Conservation (phyloP, 331 rosid species). For the Saraca asoca region DNA sequence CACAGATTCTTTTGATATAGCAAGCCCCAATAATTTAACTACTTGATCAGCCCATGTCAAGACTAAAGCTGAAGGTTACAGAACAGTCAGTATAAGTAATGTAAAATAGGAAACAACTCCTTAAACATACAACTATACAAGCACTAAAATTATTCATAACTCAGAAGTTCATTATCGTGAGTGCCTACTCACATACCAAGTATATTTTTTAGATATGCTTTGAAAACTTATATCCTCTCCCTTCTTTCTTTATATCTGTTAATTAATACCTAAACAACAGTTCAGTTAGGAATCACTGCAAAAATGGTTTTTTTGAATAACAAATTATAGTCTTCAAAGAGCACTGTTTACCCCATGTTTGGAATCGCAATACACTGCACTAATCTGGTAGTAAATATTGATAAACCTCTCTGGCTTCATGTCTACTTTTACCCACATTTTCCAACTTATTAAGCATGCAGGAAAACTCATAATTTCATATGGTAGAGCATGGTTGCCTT, state of each 20-base stretch:
- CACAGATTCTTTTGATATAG: neutral
- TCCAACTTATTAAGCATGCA: too few species aligned
- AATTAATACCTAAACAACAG: too few species aligned
- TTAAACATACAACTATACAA: constrained; percentile 14
- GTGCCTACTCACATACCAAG: neutral
- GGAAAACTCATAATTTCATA: neutral
- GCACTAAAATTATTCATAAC: constrained; percentile 19
- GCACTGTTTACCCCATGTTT: neutral
- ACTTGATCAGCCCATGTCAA: neutral
- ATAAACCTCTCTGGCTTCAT: constrained; percentile 22
- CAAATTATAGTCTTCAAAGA: constrained; percentile 9
- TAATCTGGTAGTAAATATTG: neutral
- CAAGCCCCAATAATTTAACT: neutral
- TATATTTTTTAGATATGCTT: neutral
- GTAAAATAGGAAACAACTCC: neutral
- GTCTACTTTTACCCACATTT: too few species aligned
- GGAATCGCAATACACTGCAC: constrained; percentile 16
- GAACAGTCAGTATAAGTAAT: constrained; percentile 1
- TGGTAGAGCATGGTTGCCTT: constrained; percentile 12
- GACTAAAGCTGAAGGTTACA: neutral
- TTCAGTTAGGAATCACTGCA: too few species aligned
- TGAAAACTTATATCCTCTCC: neutral
- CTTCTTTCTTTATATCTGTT: neutral
- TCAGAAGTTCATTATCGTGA: constrained; percentile 18
- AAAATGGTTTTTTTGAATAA: neutral